Evolutionary conservation across 2,329 filamentous ascomycete genomes (phyloP).

Genomic region (Raffaelea arxii): DNA sequence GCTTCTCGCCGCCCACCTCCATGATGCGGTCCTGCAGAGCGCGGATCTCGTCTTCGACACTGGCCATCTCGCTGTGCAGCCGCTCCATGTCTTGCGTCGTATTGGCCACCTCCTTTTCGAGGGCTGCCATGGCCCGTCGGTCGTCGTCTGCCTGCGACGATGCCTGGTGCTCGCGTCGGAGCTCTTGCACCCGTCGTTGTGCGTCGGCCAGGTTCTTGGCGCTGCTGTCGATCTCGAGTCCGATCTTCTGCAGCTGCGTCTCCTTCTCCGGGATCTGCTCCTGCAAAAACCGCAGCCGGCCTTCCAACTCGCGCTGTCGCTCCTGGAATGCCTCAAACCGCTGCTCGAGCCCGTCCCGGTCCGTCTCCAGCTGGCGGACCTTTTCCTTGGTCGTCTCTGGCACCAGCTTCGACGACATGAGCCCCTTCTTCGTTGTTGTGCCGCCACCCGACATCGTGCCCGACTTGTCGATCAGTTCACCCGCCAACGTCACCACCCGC

Average conservation of each 20-base stretch:
- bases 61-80: slow-evolving; percentile 75
- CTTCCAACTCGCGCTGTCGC: slow-evolving; percentile 71
- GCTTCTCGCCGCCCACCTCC: slow-evolving; percentile 90
- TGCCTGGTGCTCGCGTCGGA: slow-evolving; percentile 71
- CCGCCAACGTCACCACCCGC: slow-evolving; percentile 92
- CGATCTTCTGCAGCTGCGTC: slow-evolving; percentile 84
- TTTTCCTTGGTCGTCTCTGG: slow-evolving; percentile 81
- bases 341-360: slow-evolving; percentile 75
- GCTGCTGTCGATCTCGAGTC: slow-evolving; percentile 78
- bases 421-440: slow-evolving; percentile 76
- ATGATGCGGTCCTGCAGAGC: slow-evolving; percentile 92
- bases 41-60: slow-evolving; percentile 88
- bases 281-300: slow-evolving; percentile 59
- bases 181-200: slow-evolving; percentile 74
- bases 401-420: slow-evolving; percentile 95
- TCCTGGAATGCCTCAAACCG: slow-evolving; percentile 80
- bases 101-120: slow-evolving; percentile 69
- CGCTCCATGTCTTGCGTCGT: slow-evolving; percentile 71
- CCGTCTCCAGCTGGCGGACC: slow-evolving; percentile 75
- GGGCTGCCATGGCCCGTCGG: slow-evolving; percentile 54
- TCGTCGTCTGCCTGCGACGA: slow-evolving; percentile 72
- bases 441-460: slow-evolving; percentile 99
- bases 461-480: slow-evolving; percentile 93
- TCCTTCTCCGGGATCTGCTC: slow-evolving; percentile 76
- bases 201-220: slow-evolving; percentile 77